phyloP scores from a whole-genome alignment of 805 yeast species.

The Pichia phayaonensis region DNA sequence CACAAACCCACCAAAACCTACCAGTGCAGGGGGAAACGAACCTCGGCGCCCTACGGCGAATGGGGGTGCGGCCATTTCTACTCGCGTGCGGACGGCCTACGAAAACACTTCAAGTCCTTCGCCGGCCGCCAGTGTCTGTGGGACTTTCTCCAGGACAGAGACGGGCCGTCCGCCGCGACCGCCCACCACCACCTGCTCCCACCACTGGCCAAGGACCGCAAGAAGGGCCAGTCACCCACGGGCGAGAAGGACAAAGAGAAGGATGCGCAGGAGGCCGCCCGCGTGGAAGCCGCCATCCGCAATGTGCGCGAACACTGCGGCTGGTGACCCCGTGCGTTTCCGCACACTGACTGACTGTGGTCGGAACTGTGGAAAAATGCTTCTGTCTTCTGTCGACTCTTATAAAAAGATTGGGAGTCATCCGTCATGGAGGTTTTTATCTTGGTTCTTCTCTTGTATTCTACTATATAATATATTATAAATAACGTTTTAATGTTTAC shows the following conservation, averaged over 20 bases:
- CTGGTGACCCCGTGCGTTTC: neutral
- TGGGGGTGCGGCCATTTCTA: slow-evolving; percentile 12
- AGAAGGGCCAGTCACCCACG: neutral
- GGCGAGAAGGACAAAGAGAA: neutral
- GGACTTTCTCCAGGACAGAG: slow-evolving; percentile 1
- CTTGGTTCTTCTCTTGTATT: neutral
- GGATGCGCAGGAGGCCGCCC: neutral
- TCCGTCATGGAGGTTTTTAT: too few relatives aligned
- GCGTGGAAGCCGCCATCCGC: slow-evolving; percentile 4
- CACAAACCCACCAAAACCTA: slow-evolving; percentile 4
- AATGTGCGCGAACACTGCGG: slow-evolving; percentile 9
- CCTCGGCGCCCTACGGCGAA: neutral
- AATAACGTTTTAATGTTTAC: neutral
- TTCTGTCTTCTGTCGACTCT: too few relatives aligned
- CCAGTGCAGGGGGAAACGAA: slow-evolving; percentile 7
- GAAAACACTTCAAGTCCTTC: slow-evolving; percentile 8
- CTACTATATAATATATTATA: neutral
- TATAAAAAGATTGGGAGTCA: too few relatives aligned
- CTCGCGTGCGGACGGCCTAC: slow-evolving; percentile 9
- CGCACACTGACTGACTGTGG: neutral
- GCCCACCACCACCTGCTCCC: neutral
- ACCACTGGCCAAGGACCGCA: neutral
- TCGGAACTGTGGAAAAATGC: neutral
- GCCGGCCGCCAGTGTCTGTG: slow-evolving; percentile 8
- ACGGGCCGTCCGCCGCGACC: neutral